A percentile compares a stretch with the other conserved stretches of the same genome.
These are phyloP conservation scores for Corymbia citriodora DNA, from an alignment of 441 rosid species.

Conservation along the genomic window DNA sequence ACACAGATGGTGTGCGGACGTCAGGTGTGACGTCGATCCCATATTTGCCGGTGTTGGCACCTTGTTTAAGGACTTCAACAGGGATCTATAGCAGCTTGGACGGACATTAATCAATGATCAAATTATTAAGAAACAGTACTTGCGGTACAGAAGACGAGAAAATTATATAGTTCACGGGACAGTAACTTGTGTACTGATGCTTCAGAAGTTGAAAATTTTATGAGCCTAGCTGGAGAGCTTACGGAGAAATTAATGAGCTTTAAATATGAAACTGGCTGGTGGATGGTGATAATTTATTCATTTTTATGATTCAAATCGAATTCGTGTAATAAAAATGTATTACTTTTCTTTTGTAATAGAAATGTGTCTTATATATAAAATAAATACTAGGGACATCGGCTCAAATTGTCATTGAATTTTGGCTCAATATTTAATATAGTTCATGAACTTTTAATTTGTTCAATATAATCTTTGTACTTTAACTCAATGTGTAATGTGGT, in stretches of 20 bases:
- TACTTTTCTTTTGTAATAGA: rapidly evolving
- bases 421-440: too few species aligned
- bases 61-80: background rate
- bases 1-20: background rate
- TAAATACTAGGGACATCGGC: background rate
- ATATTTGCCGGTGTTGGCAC: background rate
- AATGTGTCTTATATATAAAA: background rate
- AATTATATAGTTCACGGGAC: background rate
- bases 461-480: too few species aligned
- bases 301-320: background rate
- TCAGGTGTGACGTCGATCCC: background rate
- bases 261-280: too few species aligned
- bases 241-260: background rate
- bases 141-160: background rate
- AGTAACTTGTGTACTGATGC: background rate
- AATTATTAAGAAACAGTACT: background rate
- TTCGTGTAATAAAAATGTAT: background rate
- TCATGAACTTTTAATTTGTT: too few species aligned
- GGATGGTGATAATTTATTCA: background rate
- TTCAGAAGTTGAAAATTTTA: background rate
- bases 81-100: background rate
- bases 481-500: too few species aligned
- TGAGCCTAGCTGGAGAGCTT: background rate
- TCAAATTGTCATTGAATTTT: too few species aligned
- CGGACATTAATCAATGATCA: background rate